phyloP scores from a whole-genome alignment of 176 grass and related monocot genomes.

The Oryza punctata region DNA sequence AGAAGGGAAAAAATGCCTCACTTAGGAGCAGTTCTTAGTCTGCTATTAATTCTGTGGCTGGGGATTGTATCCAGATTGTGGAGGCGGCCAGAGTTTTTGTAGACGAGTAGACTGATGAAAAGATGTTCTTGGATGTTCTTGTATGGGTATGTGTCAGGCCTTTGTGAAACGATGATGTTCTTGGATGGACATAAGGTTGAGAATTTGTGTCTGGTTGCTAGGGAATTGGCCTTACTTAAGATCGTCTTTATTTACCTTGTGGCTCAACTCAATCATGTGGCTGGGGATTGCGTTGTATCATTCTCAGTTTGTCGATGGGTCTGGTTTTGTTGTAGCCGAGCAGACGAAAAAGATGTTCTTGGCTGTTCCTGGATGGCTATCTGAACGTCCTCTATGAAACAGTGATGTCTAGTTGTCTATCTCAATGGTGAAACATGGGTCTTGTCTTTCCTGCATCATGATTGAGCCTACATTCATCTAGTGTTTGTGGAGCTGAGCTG shows the following conservation, averaged over 20 bases:
- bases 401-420: neutral
- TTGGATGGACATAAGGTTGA: neutral
- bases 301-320: neutral
- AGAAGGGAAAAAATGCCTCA: neutral
- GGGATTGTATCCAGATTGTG: neutral
- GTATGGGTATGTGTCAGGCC: neutral
- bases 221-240: neutral
- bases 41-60: neutral
- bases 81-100: neutral
- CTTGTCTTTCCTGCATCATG: neutral
- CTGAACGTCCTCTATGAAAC: neutral
- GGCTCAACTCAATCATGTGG: neutral
- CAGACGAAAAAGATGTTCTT: constrained; percentile 2
- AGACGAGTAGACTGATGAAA: neutral
- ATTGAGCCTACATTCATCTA: constrained; percentile 9
- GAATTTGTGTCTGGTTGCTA: neutral
- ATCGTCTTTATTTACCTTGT: neutral
- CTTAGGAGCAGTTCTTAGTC: neutral
- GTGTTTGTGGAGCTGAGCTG: neutral
- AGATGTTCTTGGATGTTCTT: neutral
- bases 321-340: neutral
- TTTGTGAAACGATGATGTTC: constrained; percentile 1
- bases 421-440: neutral
- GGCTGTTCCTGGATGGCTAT: neutral
- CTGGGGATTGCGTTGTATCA: neutral